Conservation (phyloP, 2,329 filamentous ascomycete genomes). For the Fusarium sp. region DNA sequence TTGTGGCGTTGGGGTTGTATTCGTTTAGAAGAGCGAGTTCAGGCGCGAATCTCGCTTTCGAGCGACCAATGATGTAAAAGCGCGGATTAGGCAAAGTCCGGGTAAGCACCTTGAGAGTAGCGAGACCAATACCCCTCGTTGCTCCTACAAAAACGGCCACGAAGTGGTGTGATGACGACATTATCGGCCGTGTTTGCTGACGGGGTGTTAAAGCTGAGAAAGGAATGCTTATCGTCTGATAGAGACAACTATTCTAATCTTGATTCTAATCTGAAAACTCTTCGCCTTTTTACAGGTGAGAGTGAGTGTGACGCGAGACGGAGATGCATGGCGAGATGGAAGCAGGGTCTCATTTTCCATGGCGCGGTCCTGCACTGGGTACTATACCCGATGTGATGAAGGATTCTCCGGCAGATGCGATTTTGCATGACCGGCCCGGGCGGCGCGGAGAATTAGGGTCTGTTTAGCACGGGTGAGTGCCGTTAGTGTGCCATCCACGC, state of each 20-base stretch:
- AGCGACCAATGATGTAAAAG: neutral
- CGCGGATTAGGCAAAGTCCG: neutral
- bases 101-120: neutral
- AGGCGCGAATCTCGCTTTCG: neutral
- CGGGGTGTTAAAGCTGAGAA: neutral
- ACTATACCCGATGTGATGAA: neutral
- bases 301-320: no score
- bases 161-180: neutral
- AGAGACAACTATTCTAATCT: neutral
- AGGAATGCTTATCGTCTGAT: neutral
- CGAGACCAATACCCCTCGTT: neutral
- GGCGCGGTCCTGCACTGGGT: neutral
- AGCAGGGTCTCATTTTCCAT: neutral
- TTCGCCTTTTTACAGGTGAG: neutral
- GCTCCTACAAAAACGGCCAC: neutral
- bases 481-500: neutral
- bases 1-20: neutral
- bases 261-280: neutral
- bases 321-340: neutral
- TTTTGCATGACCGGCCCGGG: neutral
- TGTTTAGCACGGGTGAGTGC: neutral
- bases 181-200: neutral
- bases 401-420: constrained; percentile 7
- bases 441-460: neutral
- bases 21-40: neutral